phyloP scores from a whole-genome alignment of 257 asterid species.

The Verbena officinalis region DNA sequence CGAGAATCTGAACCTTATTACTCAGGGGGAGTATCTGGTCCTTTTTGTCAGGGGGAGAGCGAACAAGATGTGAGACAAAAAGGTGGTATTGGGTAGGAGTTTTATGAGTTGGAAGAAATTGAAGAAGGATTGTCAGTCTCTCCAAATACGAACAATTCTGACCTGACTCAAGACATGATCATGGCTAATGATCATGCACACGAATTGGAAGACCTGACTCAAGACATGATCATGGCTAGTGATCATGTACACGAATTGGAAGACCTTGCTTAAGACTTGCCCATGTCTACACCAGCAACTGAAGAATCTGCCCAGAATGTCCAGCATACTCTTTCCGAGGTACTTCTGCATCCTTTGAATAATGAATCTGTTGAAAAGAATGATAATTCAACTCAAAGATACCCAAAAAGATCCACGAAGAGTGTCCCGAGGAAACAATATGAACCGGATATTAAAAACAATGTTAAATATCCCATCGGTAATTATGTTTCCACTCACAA shows the following conservation, averaged over 20 bases:
- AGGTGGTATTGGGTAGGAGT: no score
- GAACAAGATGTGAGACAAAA: not conserved
- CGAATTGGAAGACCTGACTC: no score
- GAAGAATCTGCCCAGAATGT: not conserved
- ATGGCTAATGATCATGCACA: no score
- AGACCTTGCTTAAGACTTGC: no score
- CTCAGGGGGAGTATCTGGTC: not conserved
- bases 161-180: no score
- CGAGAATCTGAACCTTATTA: not conserved
- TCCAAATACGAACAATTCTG: no score
- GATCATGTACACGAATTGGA: no score
- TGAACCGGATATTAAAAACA: conserved; percentile 16
- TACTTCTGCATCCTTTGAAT: not conserved
- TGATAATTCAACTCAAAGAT: not conserved
- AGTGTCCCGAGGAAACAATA: conserved; percentile 20
- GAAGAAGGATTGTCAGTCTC: no score
- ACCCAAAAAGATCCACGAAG: not conserved
- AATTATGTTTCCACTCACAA: not conserved
- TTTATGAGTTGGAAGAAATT: no score
- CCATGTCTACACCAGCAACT: not conserved
- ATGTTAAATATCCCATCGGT: conserved; percentile 14
- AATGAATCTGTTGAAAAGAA: not conserved
- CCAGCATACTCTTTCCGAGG: not conserved
- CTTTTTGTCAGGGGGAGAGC: not conserved
- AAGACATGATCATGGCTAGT: no score